Evolutionary conservation across 441 rosid genomes (phyloP).

Genomic region (Brassica balearica): DNA sequence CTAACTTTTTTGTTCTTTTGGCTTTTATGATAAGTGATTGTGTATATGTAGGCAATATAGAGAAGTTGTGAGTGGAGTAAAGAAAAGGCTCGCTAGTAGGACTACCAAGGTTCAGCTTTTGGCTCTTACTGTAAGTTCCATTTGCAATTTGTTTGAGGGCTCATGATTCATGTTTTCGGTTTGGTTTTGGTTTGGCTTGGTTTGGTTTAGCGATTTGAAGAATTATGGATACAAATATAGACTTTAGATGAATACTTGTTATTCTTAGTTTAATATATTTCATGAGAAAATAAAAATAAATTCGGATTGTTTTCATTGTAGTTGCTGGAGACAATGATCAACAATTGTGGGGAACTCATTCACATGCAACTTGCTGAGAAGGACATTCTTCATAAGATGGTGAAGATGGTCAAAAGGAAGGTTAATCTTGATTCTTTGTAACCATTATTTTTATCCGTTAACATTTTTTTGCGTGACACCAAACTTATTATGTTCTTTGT

Average conservation of each 20-base stretch:
- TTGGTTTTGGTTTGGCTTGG: background rate
- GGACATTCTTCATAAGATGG: constrained; percentile 91
- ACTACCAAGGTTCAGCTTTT: constrained; percentile 95
- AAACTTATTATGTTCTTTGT: constrained; percentile 36
- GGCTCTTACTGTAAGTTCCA: constrained; percentile 81
- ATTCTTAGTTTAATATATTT: background rate
- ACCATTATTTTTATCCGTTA: too few relatives aligned
- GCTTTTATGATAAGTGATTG: background rate
- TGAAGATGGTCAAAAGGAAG: constrained; percentile 87
- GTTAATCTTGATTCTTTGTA: constrained; percentile 49
- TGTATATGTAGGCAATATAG: constrained; percentile 79
- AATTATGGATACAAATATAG: background rate
- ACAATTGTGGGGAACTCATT: constrained; percentile 95
- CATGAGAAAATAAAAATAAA: background rate
- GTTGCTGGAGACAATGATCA: constrained; percentile 91
- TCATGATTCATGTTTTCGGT: background rate
- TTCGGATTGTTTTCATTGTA: constrained; percentile 42
- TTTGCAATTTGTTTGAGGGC: constrained; percentile 12
- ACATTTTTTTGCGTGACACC: background rate
- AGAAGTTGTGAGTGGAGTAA: constrained; percentile 94
- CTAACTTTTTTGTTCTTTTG: background rate
- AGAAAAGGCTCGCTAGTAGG: constrained; percentile 84
- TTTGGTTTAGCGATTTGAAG: constrained; percentile 4
- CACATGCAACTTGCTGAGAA: constrained; percentile 98
- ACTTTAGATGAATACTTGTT: background rate